These are phyloP conservation scores for Xylariaceae sp. DNA, from an alignment of 2,329 filamentous ascomycete genomes.

Conservation along the genomic window DNA sequence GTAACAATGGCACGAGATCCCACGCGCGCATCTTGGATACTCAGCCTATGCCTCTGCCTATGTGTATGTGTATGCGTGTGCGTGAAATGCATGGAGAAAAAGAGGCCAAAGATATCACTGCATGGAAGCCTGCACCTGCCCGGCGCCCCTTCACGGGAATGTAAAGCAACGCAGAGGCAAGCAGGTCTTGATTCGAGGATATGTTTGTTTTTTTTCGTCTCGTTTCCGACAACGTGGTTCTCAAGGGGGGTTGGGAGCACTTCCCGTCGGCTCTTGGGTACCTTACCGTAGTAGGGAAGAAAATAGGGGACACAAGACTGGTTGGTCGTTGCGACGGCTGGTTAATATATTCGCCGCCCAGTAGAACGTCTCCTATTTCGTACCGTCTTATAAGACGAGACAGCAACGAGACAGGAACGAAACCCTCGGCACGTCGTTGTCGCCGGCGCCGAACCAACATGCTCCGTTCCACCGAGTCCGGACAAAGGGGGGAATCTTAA, in stretches of 20 bases:
- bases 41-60: neutral
- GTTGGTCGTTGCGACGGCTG: no score
- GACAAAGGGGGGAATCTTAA: no score
- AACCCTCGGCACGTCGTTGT: no score
- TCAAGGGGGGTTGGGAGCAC: constrained; percentile 7
- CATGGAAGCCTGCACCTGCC: constrained; percentile 29
- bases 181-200: constrained; percentile 16
- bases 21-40: constrained; percentile 16
- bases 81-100: constrained; percentile 4
- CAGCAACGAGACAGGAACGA: no score
- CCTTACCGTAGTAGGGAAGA: no score
- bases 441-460: no score
- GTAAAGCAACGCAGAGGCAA: constrained; percentile 21
- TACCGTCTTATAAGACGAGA: no score
- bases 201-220: neutral
- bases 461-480: no score
- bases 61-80: neutral
- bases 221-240: constrained; percentile 25
- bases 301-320: no score
- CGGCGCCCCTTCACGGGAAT: constrained; percentile 6
- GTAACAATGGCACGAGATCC: constrained; percentile 32
- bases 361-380: no score
- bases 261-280: neutral
- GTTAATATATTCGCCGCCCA: no score
- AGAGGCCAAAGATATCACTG: constrained; percentile 20